Percentiles rank a stretch among this genome's conserved stretches.
These are phyloP conservation scores for Rhodotorula sp. DNA, from an alignment of 1,284 basidiomycete genomes.

Conservation along the genomic window DNA sequence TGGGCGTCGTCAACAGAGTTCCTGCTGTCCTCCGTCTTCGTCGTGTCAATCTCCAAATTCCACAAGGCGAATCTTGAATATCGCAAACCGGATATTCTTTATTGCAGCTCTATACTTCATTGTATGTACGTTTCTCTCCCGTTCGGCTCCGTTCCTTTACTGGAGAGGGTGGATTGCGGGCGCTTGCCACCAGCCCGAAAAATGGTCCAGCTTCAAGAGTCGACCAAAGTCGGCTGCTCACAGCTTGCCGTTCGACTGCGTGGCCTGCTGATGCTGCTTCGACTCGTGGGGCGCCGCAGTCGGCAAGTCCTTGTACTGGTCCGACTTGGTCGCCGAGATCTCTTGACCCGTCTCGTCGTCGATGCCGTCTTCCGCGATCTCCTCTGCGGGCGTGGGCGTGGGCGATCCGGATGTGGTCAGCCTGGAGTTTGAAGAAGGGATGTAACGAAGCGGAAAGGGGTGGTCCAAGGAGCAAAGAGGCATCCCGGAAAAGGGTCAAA, in stretches of 20 bases:
- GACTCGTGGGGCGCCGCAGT: conserved; percentile 18
- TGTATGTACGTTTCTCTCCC: too few relatives aligned
- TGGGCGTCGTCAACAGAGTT: too few relatives aligned
- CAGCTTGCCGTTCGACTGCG: not conserved
- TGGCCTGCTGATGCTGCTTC: not conserved
- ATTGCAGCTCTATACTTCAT: too few relatives aligned
- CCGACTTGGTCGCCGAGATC: conserved; percentile 25
- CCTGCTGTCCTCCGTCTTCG: too few relatives aligned
- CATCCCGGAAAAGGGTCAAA: not conserved
- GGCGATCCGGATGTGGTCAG: not conserved
- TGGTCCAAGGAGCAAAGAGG: too few relatives aligned
- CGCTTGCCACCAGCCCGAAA: not conserved
- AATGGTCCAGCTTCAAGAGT: not conserved
- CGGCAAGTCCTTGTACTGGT: conserved; percentile 33
- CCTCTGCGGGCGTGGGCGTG: conserved; percentile 5
- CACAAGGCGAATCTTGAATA: too few relatives aligned
- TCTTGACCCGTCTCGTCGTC: conserved; percentile 31
- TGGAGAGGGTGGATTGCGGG: too few relatives aligned
- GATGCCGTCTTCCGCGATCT: conserved; percentile 39
- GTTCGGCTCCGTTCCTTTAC: too few relatives aligned
- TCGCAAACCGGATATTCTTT: too few relatives aligned
- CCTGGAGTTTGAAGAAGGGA: too few relatives aligned
- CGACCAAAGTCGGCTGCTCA: not conserved
- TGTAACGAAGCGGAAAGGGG: too few relatives aligned
- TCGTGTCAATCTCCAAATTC: too few relatives aligned